A percentile compares a stretch with the other conserved stretches of the same genome.
Conservation (phyloP, 768 basidiomycete genomes). For the Pholiota molesta region DNA sequence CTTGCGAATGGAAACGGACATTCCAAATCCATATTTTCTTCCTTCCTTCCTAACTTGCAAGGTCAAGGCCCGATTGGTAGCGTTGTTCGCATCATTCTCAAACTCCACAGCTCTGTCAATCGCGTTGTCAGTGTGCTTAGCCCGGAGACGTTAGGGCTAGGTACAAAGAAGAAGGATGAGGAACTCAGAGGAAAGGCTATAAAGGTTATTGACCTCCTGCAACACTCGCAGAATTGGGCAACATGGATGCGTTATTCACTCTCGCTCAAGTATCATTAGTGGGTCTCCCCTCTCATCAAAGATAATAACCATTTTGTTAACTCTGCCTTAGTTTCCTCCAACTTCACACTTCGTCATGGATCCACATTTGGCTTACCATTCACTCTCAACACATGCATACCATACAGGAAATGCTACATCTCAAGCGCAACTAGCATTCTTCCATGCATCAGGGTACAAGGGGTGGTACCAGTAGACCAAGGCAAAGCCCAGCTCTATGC, state of each 20-base stretch:
- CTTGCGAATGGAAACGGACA: constrained; percentile 43
- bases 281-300: constrained; percentile 25
- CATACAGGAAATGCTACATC: constrained; percentile 84
- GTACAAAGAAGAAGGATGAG: constrained; percentile 61
- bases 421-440: constrained; percentile 85
- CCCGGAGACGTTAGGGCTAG: constrained; percentile 40
- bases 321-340: constrained; percentile 65
- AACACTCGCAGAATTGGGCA: constrained; percentile 84
- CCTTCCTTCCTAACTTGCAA: constrained; percentile 71
- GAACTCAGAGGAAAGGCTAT: constrained; percentile 72
- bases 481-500: constrained; percentile 89
- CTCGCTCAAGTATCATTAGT: constrained; percentile 72
- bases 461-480: constrained; percentile 66
- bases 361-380: constrained; percentile 62
- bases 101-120: constrained; percentile 62
- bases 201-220: constrained; percentile 79
- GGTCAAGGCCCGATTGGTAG: constrained; percentile 79
- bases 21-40: constrained; percentile 59
- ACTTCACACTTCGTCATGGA: constrained; percentile 64
- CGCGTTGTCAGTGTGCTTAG: constrained; percentile 42
- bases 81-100: constrained; percentile 65
- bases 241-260: constrained; percentile 71
- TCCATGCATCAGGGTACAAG: constrained; percentile 85
- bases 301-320: not conserved
- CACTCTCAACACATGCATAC: constrained; percentile 64